phyloP scores from a whole-genome alignment of 495 filamentous ascomycete genomes.

The Hypoxylon intermedium region DNA sequence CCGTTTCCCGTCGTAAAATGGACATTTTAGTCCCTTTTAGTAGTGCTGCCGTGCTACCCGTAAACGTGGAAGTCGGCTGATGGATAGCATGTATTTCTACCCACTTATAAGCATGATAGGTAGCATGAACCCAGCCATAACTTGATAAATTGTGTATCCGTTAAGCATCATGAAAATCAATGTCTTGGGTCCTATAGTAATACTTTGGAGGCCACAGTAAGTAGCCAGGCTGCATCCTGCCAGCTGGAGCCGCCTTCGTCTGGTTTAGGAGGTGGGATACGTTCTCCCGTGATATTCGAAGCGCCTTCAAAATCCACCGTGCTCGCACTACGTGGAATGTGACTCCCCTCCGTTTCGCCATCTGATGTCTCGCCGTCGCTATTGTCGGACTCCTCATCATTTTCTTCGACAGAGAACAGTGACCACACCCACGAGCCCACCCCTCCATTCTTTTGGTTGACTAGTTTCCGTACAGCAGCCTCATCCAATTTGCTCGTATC shows the following conservation, averaged over 20 bases:
- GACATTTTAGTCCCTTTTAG: conserved; percentile 22
- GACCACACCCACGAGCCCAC: conserved; percentile 82
- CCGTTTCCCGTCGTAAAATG: conserved; percentile 13
- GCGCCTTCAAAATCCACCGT: conserved; percentile 41
- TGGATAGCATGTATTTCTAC: conserved; percentile 12
- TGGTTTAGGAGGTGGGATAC: conserved; percentile 52
- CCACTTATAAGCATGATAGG: conserved; percentile 16
- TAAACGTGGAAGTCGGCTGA: conserved; percentile 24
- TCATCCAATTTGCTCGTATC: conserved; percentile 59
- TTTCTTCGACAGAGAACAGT: conserved; percentile 72
- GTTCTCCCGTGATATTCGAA: conserved; percentile 33
- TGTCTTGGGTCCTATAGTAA: conserved; percentile 58
- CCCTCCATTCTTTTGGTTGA: conserved; percentile 67
- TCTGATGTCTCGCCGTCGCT: conserved; percentile 49
- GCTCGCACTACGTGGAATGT: conserved; percentile 43
- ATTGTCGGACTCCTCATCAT: conserved; percentile 58
- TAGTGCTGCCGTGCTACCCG: conserved; percentile 33
- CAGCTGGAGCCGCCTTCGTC: conserved; percentile 70
- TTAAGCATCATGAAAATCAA: conserved; percentile 2
- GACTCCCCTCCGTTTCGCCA: conserved; percentile 43
- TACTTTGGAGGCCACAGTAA: conserved; percentile 77
- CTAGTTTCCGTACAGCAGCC: conserved; percentile 60
- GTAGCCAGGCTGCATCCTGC: conserved; percentile 86
- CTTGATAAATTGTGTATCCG: conserved; percentile 9
- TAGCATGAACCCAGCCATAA: conserved; percentile 13